Base-by-base conservation (phyloP, 768 basidiomycete genomes). In the Gloeopeniophorella convolvens region DNA sequence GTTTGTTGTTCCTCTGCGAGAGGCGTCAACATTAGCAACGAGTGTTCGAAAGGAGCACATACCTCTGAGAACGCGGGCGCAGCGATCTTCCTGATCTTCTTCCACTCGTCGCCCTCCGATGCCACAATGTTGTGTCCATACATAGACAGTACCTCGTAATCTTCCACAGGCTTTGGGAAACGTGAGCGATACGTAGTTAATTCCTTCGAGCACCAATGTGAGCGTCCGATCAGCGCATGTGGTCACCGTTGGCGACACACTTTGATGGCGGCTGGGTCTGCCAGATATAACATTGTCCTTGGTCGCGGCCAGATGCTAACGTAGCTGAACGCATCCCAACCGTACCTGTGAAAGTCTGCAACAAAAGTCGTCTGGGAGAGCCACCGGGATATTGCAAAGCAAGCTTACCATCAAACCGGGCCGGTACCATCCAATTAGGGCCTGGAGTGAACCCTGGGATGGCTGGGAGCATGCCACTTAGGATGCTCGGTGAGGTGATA, bases 61-160 rank as follows among this genome's bases (percentile, higher is more conserved):
- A 80, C 80, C 62, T 82, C 80, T 6, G 78, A 78, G 61, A 84
- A 85, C 0, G 80, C 75, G 16, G 82, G 80, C 1, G 78, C 79
- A 15, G 75, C 67, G 34, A 85, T 74, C 60, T 78, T 80, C 41
- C 82, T 65, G 55, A 80, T 80, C 26, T 73, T 73, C 62, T 82
- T 82, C 82, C 82, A 85, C 50, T 78, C 71, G 3, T 78, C 75
- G 18, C 76, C 78, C 57, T 85, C 83, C 0, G 79, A 77, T 2
- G 72, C 74, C n/a, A 85, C 73, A 35, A 85, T 78, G 55, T 85
- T 87, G 7, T 59, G 59, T 6, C 83, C 83, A 59, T 75, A 85
- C 48, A 79, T 68, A 0, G 64, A 50, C 15, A 85, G 63, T 13
- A 68, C 54, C 1, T 40, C 53, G 55, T 84, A 84, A 21, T 68